Percentiles rank a stretch among this genome's conserved stretches.
phyloP scores from a whole-genome alignment of 1,139 yeast genomes.

The Dujonia santamariae region DNA sequence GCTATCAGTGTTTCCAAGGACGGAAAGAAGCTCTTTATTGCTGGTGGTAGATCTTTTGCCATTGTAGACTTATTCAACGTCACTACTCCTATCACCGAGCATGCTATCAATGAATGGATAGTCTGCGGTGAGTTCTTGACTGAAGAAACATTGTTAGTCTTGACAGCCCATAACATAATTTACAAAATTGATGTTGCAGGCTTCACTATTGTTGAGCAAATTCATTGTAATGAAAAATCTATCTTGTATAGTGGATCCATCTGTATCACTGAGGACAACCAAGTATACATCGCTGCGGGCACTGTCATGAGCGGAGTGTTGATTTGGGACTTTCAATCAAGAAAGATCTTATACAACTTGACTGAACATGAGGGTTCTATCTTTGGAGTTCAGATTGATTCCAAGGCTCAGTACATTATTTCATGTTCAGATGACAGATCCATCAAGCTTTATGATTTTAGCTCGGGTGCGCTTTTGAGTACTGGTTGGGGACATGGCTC shows the following conservation, averaged over 20 bases:
- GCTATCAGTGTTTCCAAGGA: slow-evolving; percentile 48
- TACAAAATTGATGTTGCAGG: slow-evolving; percentile 38
- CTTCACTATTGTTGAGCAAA: slow-evolving; percentile 32
- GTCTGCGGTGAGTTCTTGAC: slow-evolving; percentile 51
- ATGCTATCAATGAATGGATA: slow-evolving; percentile 75
- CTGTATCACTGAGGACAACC: slow-evolving; percentile 37
- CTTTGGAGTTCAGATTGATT: slow-evolving; percentile 70
- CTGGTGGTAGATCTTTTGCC: slow-evolving; percentile 74
- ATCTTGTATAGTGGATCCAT: slow-evolving; percentile 85
- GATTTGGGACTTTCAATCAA: slow-evolving; percentile 61
- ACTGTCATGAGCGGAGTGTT: slow-evolving; percentile 89
- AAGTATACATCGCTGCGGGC: slow-evolving; percentile 72
- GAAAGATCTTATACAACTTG: slow-evolving; percentile 50
- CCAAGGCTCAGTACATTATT: slow-evolving; percentile 52
- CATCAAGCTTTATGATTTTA: slow-evolving; percentile 67
- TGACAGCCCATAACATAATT: slow-evolving; percentile 82
- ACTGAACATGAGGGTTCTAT: slow-evolving; percentile 88
- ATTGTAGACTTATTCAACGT: slow-evolving; percentile 31
- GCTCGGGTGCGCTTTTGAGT: slow-evolving; percentile 55
- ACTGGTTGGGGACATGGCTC: slow-evolving; percentile 98
- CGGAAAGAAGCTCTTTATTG: slow-evolving; percentile 38
- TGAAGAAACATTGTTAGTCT: slow-evolving; percentile 40
- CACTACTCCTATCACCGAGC: slow-evolving; percentile 28
- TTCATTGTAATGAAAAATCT: slow-evolving; percentile 68
- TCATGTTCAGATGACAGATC: slow-evolving; percentile 95